Conservation (phyloP, 1,284 basidiomycete genomes). For the Garcileccinum viscosum region DNA sequence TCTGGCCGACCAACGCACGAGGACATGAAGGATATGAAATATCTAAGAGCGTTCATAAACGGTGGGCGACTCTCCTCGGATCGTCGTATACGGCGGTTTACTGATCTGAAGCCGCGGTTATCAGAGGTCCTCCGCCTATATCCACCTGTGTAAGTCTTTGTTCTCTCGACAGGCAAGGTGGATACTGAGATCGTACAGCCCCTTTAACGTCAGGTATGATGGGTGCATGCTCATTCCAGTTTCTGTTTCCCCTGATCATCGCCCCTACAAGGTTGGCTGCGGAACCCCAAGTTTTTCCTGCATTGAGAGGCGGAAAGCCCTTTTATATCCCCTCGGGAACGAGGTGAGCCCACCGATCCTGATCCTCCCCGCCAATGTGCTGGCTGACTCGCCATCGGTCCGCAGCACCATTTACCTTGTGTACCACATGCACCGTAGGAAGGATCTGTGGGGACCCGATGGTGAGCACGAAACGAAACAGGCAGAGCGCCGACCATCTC, state of each 20-base stretch:
- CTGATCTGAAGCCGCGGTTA: constrained; percentile 7
- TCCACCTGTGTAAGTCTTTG: constrained; percentile 56
- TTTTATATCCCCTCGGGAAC: constrained; percentile 31
- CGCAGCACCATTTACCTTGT: constrained; percentile 34
- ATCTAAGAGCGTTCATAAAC: constrained; percentile 62
- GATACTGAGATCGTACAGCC: constrained; percentile 40
- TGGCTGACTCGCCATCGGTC: not conserved
- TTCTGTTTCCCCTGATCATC: constrained; percentile 11
- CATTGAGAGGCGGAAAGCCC: constrained; percentile 27
- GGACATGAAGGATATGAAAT: constrained; percentile 61
- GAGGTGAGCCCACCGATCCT: constrained; percentile 12
- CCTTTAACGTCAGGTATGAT: constrained; percentile 51
- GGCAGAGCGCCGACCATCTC: not conserved
- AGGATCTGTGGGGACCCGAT: constrained; percentile 44
- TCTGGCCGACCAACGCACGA: constrained; percentile 54
- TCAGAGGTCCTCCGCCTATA: constrained; percentile 65
- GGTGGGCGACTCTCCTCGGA: constrained; percentile 41
- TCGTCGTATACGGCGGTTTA: not conserved
- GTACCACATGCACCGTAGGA: constrained; percentile 44
- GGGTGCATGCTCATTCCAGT: not conserved
- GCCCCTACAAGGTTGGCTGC: constrained; percentile 35
- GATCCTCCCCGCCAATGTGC: not conserved
- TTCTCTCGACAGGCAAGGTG: not conserved
- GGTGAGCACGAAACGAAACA: constrained; percentile 22
- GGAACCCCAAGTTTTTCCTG: constrained; percentile 29